Base-by-base conservation (phyloP, 805 yeast genomes). In the Spathaspora girioi region DNA sequence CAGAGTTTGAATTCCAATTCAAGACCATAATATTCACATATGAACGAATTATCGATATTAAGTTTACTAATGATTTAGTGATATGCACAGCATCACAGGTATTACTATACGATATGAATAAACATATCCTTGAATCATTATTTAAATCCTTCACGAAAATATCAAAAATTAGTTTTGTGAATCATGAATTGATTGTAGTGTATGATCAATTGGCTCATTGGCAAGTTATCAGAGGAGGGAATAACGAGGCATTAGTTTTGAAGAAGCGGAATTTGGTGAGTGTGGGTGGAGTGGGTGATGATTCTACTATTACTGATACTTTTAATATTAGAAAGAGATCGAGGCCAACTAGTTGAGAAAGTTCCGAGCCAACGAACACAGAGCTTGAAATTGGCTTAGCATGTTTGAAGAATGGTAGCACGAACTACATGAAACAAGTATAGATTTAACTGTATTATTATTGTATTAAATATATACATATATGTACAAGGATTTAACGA, bases 281-380 rank as follows among this genome's bases (percentile, higher is more conserved):
- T 35, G n/a, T 6, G 18, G 14, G 15, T n/a, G 8, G 5, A 11
- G 8, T n/a, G n/a, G 8, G 9, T 35, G 40, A 35, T 35, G 40
- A 35, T 4, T 4, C 9, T 7, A 35, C 40, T 11, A 35, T 35
- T 3, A 35, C 40, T 6, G 71, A 67, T 50, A 67, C 71, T 2
- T 67, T 67, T 43, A 40, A 45, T 15, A n/a, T 29, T 10, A 54
- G 43, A 53, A 60, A 54, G 53, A 51, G 48, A 45, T 4, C 14
- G 4, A 35, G 40, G 5, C 9, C 15, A 35, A 35, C 40, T 14
- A n/a, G n/a, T n/a, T n/a, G n/a, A n/a, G n/a, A n/a, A n/a, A n/a
- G n/a, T n/a, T n/a, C n/a, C n/a, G n/a, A n/a, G n/a, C 29, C 6
- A 27, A 27, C 29, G 9, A 27, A 9, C 9, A 7, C 29, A 27